Evolutionary conservation across 768 basidiomycete species (phyloP), one percentile per base, ranked within the genome.

Genomic region (Amanita subjunquillea): DNA sequence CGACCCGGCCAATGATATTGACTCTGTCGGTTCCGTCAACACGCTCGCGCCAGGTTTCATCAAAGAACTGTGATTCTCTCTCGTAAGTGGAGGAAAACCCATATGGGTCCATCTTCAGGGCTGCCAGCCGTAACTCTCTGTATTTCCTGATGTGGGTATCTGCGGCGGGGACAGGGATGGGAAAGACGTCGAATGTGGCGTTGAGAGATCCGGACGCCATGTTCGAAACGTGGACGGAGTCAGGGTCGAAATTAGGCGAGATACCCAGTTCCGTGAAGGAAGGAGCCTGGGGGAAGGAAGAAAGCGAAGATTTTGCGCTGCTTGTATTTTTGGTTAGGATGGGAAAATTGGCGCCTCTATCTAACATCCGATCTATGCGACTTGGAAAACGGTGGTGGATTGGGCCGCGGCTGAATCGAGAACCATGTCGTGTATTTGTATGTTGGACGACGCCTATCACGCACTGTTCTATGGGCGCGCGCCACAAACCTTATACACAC

Each of bases 21-120:
- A 56, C 48, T 36, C 61, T 58, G 4, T 58, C 60, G 8, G 52
- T 17, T 2, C 56, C 58, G 36, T 61, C 57, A 40, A 67, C 48
- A 23, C 63, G 60, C 36, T 51, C 55, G 9, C 55, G 56, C 69
- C 66, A 67, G 38, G 55, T 41, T 6, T 57, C 62, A n/a, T 32
- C 44, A 4, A 60, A 58, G 32, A 65, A 64, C 13, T 43, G 15
- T 17, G 54, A 55, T 50, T 67, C 64, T 13, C 59, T 55, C 17
- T 55, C 63, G 36, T 60, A 64, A 9, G 55, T 63, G 8, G 65
- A 65, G 7, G 59, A 57, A 53, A 66, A 67, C 0, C 62, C 62
- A 22, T 65, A 58, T 40, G 65, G 64, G 44, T 67, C 58, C 32
- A 58, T 58, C 34, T 60, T 58, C 27, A 68, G 63, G 23, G 57